phyloP scores from a whole-genome alignment of 1,284 basidiomycete genomes.

The Sparassis latifolia region DNA sequence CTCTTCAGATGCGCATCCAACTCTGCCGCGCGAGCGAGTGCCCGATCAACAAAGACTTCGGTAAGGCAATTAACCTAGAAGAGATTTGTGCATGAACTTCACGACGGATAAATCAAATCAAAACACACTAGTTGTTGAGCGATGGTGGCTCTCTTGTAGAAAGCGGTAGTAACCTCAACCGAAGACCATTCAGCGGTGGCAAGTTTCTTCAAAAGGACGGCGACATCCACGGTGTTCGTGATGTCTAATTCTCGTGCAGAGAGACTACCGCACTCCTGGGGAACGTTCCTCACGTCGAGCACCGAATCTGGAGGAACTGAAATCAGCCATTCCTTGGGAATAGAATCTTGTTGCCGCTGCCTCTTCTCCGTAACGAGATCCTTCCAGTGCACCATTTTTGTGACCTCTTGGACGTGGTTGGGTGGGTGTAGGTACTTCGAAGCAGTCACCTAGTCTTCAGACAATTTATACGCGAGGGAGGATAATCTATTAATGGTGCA shows the following conservation, averaged over 20 bases:
- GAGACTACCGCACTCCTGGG: conserved; percentile 40
- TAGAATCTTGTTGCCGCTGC: conserved; percentile 36
- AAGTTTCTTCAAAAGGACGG: conserved; percentile 33
- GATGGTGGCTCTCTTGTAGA: conserved; percentile 52
- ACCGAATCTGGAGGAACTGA: conserved; percentile 22
- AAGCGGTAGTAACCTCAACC: conserved; percentile 45
- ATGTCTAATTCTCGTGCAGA: conserved; percentile 40
- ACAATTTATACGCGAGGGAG: too few species aligned
- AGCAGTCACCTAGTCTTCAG: too few species aligned
- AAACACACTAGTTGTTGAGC: conserved; percentile 51
- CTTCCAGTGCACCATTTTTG: conserved; percentile 29
- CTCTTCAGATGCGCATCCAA: conserved; percentile 36
- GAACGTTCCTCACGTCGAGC: conserved; percentile 37
- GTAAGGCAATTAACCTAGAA: conserved; percentile 43
- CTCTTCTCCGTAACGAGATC: conserved; percentile 34
- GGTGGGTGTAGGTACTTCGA: too few species aligned
- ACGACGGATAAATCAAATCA: conserved; percentile 12
- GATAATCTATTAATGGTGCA: too few species aligned
- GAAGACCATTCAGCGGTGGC: conserved; percentile 34
- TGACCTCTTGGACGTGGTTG: background rate
- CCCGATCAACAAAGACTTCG: conserved; percentile 42
- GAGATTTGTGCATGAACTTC: background rate
- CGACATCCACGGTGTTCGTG: conserved; percentile 39
- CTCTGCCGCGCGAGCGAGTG: conserved; percentile 36
- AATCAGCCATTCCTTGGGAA: conserved; percentile 44